Conservation (phyloP, 371 early-diverging fungal species). For the Rhizopus sp. region DNA sequence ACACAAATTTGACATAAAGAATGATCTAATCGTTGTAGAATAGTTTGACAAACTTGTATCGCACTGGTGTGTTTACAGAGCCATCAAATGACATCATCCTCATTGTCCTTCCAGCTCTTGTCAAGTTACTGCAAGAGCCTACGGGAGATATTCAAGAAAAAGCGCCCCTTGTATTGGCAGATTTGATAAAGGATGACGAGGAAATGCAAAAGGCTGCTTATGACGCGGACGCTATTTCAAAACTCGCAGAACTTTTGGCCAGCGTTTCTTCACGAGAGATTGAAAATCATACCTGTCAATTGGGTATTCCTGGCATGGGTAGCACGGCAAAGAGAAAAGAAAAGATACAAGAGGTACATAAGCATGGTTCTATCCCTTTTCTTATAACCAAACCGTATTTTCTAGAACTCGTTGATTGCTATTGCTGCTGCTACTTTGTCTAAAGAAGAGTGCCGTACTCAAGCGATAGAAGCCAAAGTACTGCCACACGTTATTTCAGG, state of each 20-base stretch:
- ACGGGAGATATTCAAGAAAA: constrained; percentile 62
- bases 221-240: constrained; percentile 77
- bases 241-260: constrained; percentile 62
- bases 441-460: constrained; percentile 81
- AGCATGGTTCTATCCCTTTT: not conserved
- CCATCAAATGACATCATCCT: constrained; percentile 58
- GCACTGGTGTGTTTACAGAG: constrained; percentile 62
- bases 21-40: constrained; percentile 49
- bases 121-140: constrained; percentile 68
- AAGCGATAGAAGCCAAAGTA: constrained; percentile 80
- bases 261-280: constrained; percentile 48
- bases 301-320: constrained; percentile 47
- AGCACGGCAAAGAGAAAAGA: constrained; percentile 62
- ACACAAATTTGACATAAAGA: not conserved
- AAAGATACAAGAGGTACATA: constrained; percentile 63
- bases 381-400: not conserved
- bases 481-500: constrained; percentile 74
- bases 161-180: constrained; percentile 74
- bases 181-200: constrained; percentile 74
- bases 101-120: constrained; percentile 74
- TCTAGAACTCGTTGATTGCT: constrained; percentile 71
- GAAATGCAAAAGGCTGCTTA: constrained; percentile 79
- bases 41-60: constrained; percentile 73
- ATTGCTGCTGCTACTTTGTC: constrained; percentile 75
- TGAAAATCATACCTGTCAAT: constrained; percentile 30